A percentile compares a stretch with the other conserved stretches of the same genome.
Conservation (phyloP, 1,284 basidiomycete genomes). For the Sporisorium reilianum region DNA sequence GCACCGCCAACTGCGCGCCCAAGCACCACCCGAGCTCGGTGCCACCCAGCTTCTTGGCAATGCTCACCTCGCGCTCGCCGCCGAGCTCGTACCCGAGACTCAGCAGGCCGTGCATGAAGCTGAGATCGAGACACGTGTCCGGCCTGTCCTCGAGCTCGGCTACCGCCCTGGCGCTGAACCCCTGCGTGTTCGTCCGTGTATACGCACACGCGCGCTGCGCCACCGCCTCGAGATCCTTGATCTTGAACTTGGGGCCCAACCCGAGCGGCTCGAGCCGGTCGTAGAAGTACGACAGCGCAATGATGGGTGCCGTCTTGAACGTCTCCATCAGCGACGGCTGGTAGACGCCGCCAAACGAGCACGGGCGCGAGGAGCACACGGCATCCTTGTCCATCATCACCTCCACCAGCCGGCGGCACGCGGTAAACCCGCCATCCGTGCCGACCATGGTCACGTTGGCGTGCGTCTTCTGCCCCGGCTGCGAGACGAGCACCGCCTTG, state of each 20-base stretch:
- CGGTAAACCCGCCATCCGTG: constrained; percentile 80
- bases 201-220: constrained; percentile 63
- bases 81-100: constrained; percentile 73
- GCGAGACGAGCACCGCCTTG: constrained; percentile 79
- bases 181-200: constrained; percentile 21
- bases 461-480: constrained; percentile 71
- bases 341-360: constrained; percentile 97
- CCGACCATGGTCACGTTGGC: constrained; percentile 61
- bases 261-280: constrained; percentile 89
- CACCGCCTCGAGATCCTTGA: constrained; percentile 50
- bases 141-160: constrained; percentile 84
- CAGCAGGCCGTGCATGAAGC: constrained; percentile 90
- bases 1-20: constrained; percentile 74
- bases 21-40: constrained; percentile 96
- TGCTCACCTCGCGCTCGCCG: constrained; percentile 74
- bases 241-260: constrained; percentile 67
- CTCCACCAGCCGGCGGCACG: constrained; percentile 86
- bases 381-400: constrained; percentile 96
- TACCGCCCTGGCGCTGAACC: constrained; percentile 73
- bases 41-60: constrained; percentile 82
- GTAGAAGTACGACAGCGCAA: constrained; percentile 86
- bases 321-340: constrained; percentile 93
- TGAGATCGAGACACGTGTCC: constrained; percentile 94
- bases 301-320: constrained; percentile 74
- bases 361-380: constrained; percentile 82